phyloP scores from a whole-genome alignment of 441 rosid genomes.

The Syzygium syzygioides region DNA sequence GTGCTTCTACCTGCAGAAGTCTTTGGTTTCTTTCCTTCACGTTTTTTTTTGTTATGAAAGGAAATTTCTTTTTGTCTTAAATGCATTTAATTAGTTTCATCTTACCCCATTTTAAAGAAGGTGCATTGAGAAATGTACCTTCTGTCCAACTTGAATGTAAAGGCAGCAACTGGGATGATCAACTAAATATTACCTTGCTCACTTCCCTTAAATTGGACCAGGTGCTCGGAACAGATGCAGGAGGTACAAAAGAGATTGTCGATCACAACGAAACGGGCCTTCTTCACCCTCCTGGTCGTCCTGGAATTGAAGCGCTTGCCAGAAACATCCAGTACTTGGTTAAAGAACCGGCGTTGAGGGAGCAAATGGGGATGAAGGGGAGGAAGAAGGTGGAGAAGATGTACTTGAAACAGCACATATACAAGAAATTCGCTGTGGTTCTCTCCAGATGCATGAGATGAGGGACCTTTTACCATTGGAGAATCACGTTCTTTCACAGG shows the following conservation, averaged over 20 bases:
- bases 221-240: constrained; percentile 94
- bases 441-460: constrained; percentile 73
- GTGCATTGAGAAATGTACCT: background rate
- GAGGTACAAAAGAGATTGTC: constrained; percentile 89
- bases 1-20: background rate
- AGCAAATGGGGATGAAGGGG: constrained; percentile 64
- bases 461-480: constrained; percentile 3
- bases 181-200: background rate
- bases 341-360: constrained; percentile 48
- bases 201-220: constrained; percentile 12
- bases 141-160: background rate
- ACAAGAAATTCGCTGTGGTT: constrained; percentile 67
- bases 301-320: constrained; percentile 55
- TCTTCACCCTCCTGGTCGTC: constrained; percentile 70
- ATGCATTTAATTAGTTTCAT: background rate
- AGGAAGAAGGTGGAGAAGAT: constrained; percentile 51
- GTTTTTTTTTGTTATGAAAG: background rate
- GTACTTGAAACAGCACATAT: constrained; percentile 87
- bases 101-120: background rate
- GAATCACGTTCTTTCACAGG: constrained; percentile 21
- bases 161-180: background rate
- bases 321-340: constrained; percentile 51
- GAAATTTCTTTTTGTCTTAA: background rate
- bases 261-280: constrained; percentile 82
- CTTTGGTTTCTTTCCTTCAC: background rate